Evolutionary conservation across 2,329 filamentous ascomycete genomes (phyloP).

Genomic region (Colletotrichum abscissum): DNA sequence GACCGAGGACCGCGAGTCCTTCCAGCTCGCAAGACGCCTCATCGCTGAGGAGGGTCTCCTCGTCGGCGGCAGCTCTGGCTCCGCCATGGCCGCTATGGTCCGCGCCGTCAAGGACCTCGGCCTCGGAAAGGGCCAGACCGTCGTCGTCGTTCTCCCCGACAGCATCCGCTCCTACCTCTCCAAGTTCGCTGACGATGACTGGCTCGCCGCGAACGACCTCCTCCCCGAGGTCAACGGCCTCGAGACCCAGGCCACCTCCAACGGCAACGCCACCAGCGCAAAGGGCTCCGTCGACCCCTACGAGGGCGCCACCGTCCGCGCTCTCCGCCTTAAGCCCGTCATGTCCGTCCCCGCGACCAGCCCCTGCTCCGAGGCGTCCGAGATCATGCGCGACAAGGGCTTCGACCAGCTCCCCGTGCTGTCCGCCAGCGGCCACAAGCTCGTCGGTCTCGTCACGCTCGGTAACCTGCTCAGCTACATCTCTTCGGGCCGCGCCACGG

Average conservation of each 20-base stretch:
- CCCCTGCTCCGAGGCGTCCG: conserved; percentile 86
- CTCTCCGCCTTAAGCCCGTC: conserved; percentile 91
- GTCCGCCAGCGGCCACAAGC: conserved; percentile 72
- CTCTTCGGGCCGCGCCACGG: conserved; percentile 81
- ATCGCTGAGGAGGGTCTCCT: conserved; percentile 95
- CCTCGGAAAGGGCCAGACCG: conserved; percentile 84
- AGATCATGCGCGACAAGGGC: conserved; percentile 97
- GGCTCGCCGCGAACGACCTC: conserved; percentile 96
- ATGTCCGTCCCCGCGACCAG: conserved; percentile 81
- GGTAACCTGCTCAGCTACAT: conserved; percentile 95
- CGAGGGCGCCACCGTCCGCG: conserved; percentile 80
- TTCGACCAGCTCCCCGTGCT: conserved; percentile 98
- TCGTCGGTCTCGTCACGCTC: conserved; percentile 93
- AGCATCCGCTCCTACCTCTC: conserved; percentile 97
- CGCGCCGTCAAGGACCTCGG: conserved; percentile 80
- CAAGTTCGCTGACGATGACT: conserved; percentile 99
- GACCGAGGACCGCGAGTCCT: conserved; percentile 92
- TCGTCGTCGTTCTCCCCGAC: conserved; percentile 93
- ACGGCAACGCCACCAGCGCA: conserved; percentile 46
- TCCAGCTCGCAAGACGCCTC: conserved; percentile 87
- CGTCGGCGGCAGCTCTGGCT: conserved; percentile 93
- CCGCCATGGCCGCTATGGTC: conserved; percentile 85
- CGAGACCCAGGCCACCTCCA: conserved; percentile 55
- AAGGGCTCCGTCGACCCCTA: conserved; percentile 70
- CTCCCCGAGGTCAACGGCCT: conserved; percentile 68